Evolutionary conservation across 2,329 filamentous ascomycete genomes (phyloP).

Genomic region (Colletotrichum coccodes): DNA sequence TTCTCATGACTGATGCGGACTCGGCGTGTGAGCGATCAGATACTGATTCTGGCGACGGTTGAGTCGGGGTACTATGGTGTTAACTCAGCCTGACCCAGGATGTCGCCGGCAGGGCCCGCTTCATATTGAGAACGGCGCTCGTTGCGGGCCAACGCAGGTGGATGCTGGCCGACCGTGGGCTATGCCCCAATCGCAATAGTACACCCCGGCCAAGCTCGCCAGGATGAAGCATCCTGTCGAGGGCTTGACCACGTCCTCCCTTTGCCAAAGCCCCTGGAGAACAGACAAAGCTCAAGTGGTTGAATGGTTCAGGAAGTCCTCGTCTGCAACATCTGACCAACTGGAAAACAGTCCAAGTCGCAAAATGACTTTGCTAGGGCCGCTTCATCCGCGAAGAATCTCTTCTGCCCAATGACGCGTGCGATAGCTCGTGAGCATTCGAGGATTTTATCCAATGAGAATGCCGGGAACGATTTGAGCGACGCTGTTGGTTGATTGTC

Average conservation of each 20-base stretch:
- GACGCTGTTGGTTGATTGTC: conserved; percentile 43
- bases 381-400: conserved; percentile 39
- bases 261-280: background rate
- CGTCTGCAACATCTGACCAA: conserved; percentile 47
- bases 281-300: background rate
- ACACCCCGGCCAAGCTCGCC: background rate
- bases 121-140: conserved; percentile 30
- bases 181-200: conserved; percentile 24
- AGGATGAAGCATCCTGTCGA: background rate
- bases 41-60: conserved; percentile 10
- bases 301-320: conserved; percentile 34
- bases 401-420: conserved; percentile 53
- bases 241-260: conserved; percentile 10
- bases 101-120: conserved; percentile 30
- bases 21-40: conserved; percentile 29
- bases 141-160: conserved; percentile 32
- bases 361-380: conserved; percentile 52
- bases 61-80: conserved; percentile 3
- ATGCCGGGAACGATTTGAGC: conserved; percentile 34
- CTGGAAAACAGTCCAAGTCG: conserved; percentile 53
- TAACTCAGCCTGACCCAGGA: conserved; percentile 13
- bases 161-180: conserved; percentile 24
- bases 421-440: conserved; percentile 41
- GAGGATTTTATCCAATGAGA: conserved; percentile 50
- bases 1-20: conserved; percentile 19